Base-by-base conservation (phyloP, 495 filamentous ascomycete genomes). In the Hypoxylon rickii region DNA sequence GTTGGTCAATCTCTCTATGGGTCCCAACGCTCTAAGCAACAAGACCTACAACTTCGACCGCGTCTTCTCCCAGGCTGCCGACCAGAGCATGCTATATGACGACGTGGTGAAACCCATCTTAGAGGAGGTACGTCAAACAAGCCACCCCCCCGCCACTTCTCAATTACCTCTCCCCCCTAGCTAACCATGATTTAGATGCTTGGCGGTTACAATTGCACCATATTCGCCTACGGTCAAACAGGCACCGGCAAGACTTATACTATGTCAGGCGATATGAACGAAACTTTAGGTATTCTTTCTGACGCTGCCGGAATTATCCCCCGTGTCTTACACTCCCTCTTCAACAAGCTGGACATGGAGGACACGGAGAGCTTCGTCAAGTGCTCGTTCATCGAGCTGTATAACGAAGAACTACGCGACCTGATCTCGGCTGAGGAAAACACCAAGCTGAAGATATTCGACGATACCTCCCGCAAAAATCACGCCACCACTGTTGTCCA, bases 181-280 rank as follows among this genome's bases (percentile, higher is more conserved):
- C 44, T 58, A 37, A 55, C 13, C 15, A 41, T 2, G 4, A 7
- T 17, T 26, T 62, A 97, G 92, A 96, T 97, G 83, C 81, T 98
- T 17, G 79, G 83, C 19, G 94, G 94, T n/a, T 97, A 89, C 73
- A 98, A 98, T 69, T 98, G 94, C 70, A 98, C 94, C 6, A 96
- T 98, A 49, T 98, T 98, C 67, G 94, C 94, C 39, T 98, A 98
- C 69, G 94, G 94, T 7, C 94, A 98, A 64, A 98, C 94, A 0
- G 94, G 94, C 20, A 98, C 94, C 0, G 94, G 94, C 46, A 98
- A 98, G 72, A 98, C 94, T 22, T 98, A 98, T 70, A 98, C 94
- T 2, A 98, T 98, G 94, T 96, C 95, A 2, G 94, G 94, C 26
- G 92, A 98, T 66, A 96, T 98, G 88, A 87, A 80, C 7, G 87